Base-by-base conservation (phyloP, 2,329 filamentous ascomycete species). In the Clarireedia hainanense region DNA sequence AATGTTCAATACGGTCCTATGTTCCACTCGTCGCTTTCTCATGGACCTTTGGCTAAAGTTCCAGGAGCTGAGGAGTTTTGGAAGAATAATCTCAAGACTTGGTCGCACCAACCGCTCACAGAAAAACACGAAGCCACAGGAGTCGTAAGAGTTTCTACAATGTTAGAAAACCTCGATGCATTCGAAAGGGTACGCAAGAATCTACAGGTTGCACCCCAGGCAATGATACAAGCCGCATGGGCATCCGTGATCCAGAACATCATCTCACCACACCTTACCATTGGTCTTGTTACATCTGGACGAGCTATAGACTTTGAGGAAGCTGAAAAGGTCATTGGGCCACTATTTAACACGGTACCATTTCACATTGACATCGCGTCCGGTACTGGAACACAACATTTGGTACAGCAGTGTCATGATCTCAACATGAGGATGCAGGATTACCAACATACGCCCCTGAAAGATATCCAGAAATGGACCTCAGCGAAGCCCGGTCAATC, bases 301-400 rank as follows among this genome's bases (percentile, higher is more conserved):
- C 80, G 91, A 57, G 80, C 83, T 0, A 80, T 95, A 4, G 80
- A 88, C 45, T 72, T 90, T 12, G 77, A 85, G 6, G 75, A 76
- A 2, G 79, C 84, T 2, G 86, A 91, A 47, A 67, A 76, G 23
- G 80, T 88, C 0, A 79, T 94, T 43, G 92, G 91, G 0, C 91
- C 92, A 0, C 73, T 96, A 20, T 95, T 96, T 77, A 96, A 96
- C 67, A 96, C 91, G 0, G 74, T 96, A 1, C 90, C 91, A 0
- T 90, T 87, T 67, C 77, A 80, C 54, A 71, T 83, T 36, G 66
- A 72, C 5, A 61, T 79, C 14, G 58, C 71, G 6, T 60, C 68
- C 0, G 65, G 70, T 0, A 73, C 77, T 4, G 81, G 76, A 0
- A 90, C 86, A 82, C 67, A 72, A 0, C 75, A 80, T 0, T 69